A percentile compares a stretch with the other conserved stretches of the same genome.
Conservation (phyloP, 257 asterid species). For the Eucommia ulmoides region DNA sequence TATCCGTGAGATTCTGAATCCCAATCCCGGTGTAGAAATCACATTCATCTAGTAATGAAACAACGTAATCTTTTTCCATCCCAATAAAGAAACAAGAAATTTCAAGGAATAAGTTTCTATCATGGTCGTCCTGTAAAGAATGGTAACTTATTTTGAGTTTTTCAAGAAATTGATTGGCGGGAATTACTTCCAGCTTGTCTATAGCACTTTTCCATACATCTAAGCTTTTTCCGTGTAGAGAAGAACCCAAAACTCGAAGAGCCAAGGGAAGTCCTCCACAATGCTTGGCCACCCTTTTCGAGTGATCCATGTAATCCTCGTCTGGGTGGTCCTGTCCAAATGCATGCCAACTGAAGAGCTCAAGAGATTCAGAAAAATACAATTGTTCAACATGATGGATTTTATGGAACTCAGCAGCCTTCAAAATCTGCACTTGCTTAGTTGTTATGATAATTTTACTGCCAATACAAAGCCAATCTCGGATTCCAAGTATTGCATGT, state of each 20-base stretch:
- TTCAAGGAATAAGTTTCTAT: background rate
- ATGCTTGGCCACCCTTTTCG: background rate
- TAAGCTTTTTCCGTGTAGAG: background rate
- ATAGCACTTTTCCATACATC: background rate
- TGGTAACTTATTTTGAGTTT: background rate
- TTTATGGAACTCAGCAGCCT: background rate
- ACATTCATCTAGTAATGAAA: background rate
- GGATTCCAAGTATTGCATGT: conserved; percentile 5
- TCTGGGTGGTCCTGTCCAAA: background rate
- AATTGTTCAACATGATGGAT: background rate
- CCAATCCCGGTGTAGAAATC: background rate
- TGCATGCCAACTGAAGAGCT: conserved; percentile 2
- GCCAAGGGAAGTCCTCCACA: background rate
- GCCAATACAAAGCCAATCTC: conserved; percentile 15
- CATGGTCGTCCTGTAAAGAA: background rate
- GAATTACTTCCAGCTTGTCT: background rate
- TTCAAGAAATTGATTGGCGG: background rate
- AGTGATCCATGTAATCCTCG: background rate
- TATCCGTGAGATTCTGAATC: background rate
- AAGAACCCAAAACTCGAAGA: conserved; percentile 1
- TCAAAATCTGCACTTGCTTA: background rate
- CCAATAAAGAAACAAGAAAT: background rate
- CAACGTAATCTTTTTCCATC: background rate
- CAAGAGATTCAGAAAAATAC: background rate
- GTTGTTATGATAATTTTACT: background rate